Conservation (phyloP, 352 stramenopile genomes). For the Pseudoperonospora humuli region DNA sequence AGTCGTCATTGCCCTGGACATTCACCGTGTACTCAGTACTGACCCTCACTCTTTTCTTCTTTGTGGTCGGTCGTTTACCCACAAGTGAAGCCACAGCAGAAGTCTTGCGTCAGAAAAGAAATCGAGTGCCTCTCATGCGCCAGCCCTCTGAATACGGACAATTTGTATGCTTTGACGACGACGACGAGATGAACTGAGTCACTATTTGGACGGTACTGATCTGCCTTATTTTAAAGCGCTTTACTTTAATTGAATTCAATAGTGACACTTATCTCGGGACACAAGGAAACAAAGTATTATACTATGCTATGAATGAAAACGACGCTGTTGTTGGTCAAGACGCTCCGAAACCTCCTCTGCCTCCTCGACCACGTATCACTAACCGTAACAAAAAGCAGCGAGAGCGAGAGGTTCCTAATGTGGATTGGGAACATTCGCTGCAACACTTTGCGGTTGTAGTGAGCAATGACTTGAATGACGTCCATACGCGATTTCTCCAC, state of each 20-base stretch:
- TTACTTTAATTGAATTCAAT: background rate
- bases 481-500: constrained; percentile 30
- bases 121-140: constrained; percentile 38
- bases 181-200: constrained; percentile 26
- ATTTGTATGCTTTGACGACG: constrained; percentile 69
- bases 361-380: background rate
- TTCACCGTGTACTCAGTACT: constrained; percentile 47
- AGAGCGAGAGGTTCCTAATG: constrained; percentile 10
- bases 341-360: constrained; percentile 20
- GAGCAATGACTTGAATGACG: constrained; percentile 28
- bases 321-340: background rate
- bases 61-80: constrained; percentile 21
- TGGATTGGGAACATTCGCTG: constrained; percentile 30
- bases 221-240: constrained; percentile 7
- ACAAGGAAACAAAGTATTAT: background rate
- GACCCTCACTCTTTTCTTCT: constrained; percentile 23
- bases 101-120: constrained; percentile 28
- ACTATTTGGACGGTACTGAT: background rate
- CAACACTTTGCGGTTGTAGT: constrained; percentile 35
- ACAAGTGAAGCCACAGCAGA: constrained; percentile 30
- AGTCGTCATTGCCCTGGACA: constrained; percentile 54
- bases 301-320: constrained; percentile 10
- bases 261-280: constrained; percentile 1
- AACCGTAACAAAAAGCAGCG: constrained; percentile 16
- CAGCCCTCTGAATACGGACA: constrained; percentile 68